A percentile compares a stretch with the other conserved stretches of the same genome.
These are phyloP conservation scores for Tetrahymena malaccensis DNA, from an alignment of 73 alveolate species.

Conservation along the genomic window DNA sequence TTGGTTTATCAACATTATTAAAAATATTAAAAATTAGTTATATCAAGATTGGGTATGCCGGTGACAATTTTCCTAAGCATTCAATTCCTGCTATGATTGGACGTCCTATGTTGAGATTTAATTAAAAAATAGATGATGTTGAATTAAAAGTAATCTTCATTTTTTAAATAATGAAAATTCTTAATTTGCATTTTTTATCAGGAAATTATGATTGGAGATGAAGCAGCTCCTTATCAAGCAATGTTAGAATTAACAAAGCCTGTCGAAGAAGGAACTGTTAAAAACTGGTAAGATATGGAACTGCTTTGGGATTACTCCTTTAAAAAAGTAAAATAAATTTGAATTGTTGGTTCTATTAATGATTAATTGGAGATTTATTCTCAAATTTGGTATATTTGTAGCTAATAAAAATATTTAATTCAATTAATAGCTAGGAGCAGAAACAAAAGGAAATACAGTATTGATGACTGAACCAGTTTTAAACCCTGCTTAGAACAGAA, in stretches of 20 bases:
- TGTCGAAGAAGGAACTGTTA: constrained; percentile 84
- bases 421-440: constrained; percentile 32
- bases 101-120: constrained; percentile 75
- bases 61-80: constrained; percentile 70
- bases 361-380: no score
- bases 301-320: constrained; percentile 82
- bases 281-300: constrained; percentile 89
- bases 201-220: constrained; percentile 89
- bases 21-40: constrained; percentile 35
- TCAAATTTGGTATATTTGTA: no score
- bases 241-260: constrained; percentile 85
- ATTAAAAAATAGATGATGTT: constrained; percentile 69
- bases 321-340: constrained; percentile 28
- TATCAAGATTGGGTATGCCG: constrained; percentile 86
- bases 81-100: constrained; percentile 90
- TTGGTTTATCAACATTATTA: background rate
- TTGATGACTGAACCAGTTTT: constrained; percentile 92
- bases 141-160: constrained; percentile 37
- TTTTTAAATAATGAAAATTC: no score
- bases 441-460: constrained; percentile 50
- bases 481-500: constrained; percentile 81
- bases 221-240: constrained; percentile 73
- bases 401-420: background rate
- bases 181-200: background rate
- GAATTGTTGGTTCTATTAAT: background rate